Evolutionary conservation across 768 basidiomycete genomes (phyloP).

Genomic region (Phlegmacium glaucopus): DNA sequence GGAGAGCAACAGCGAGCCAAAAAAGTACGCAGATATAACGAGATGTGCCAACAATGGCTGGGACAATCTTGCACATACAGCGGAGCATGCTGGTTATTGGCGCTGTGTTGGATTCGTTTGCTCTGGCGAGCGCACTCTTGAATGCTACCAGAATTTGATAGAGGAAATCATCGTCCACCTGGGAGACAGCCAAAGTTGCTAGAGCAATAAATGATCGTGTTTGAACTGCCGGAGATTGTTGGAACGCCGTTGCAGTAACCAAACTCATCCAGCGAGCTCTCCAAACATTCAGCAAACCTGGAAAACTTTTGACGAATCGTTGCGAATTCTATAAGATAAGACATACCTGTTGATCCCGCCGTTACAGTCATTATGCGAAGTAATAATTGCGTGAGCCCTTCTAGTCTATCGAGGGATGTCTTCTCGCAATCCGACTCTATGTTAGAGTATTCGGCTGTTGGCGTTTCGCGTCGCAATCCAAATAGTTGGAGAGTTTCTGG

Average conservation of each 20-base stretch:
- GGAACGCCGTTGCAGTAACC: constrained; percentile 85
- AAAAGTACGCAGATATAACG: constrained; percentile 75
- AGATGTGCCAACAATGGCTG: constrained; percentile 63
- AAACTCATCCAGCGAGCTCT: constrained; percentile 92
- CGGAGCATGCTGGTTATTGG: constrained; percentile 86
- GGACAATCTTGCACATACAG: constrained; percentile 76
- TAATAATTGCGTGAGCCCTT: constrained; percentile 62
- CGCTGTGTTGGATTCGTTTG: constrained; percentile 63
- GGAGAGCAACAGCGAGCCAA: constrained; percentile 84
- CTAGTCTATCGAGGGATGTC: constrained; percentile 60
- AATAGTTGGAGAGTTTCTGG: constrained; percentile 64
- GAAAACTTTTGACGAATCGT: background rate
- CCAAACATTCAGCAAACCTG: constrained; percentile 85
- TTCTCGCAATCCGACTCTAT: constrained; percentile 54
- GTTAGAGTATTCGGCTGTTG: constrained; percentile 65
- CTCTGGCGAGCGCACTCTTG: constrained; percentile 62
- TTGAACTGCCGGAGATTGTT: constrained; percentile 84
- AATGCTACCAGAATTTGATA: constrained; percentile 93
- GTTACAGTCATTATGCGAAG: constrained; percentile 60
- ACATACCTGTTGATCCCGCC: constrained; percentile 66
- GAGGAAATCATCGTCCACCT: constrained; percentile 89
- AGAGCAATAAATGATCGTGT: constrained; percentile 83
- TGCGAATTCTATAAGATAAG: background rate
- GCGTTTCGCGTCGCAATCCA: constrained; percentile 61
- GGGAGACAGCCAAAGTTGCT: constrained; percentile 72